Evolutionary conservation across 116 monocot species (phyloP).

Genomic region (Iris pallida): DNA sequence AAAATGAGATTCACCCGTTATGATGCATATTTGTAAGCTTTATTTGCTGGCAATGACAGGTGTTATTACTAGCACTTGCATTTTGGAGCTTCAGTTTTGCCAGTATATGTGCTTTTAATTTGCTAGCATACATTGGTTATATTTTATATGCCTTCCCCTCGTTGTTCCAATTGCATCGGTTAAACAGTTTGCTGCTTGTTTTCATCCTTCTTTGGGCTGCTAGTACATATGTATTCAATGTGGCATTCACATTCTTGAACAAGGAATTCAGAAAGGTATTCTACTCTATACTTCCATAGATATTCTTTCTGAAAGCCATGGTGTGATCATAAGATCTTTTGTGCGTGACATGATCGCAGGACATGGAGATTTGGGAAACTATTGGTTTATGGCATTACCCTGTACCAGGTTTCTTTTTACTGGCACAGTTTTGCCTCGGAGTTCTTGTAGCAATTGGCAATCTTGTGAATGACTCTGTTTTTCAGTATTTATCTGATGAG

Average conservation of each 20-base stretch:
- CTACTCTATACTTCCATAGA: neutral
- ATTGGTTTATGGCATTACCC: slow-evolving; percentile 97
- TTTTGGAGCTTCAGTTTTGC: slow-evolving; percentile 95
- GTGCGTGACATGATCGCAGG: slow-evolving; percentile 38
- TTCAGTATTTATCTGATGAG: slow-evolving; percentile 56
- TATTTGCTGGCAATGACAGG: slow-evolving; percentile 45
- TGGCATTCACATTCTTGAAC: slow-evolving; percentile 86
- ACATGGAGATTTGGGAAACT: slow-evolving; percentile 98
- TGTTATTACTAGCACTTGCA: slow-evolving; percentile 78
- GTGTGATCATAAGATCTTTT: slow-evolving; percentile 1
- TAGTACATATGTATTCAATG: slow-evolving; percentile 91
- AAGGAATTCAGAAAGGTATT: slow-evolving; percentile 81
- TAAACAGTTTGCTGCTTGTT: slow-evolving; percentile 89
- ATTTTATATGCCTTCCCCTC: slow-evolving; percentile 88
- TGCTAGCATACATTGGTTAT: slow-evolving; percentile 91
- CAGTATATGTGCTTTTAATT: slow-evolving; percentile 90
- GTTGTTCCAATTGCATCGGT: slow-evolving; percentile 75
- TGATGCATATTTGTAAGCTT: slow-evolving; percentile 19
- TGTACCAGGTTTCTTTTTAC: slow-evolving; percentile 87
- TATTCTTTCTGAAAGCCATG: neutral
- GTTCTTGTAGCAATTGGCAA: slow-evolving; percentile 83
- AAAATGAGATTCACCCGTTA: neutral
- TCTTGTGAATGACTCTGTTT: slow-evolving; percentile 92
- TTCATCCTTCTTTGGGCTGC: slow-evolving; percentile 97
- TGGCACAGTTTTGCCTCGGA: slow-evolving; percentile 92